phyloP scores from a whole-genome alignment of 345 rosid genomes.

The Bruguiera parviflora region DNA sequence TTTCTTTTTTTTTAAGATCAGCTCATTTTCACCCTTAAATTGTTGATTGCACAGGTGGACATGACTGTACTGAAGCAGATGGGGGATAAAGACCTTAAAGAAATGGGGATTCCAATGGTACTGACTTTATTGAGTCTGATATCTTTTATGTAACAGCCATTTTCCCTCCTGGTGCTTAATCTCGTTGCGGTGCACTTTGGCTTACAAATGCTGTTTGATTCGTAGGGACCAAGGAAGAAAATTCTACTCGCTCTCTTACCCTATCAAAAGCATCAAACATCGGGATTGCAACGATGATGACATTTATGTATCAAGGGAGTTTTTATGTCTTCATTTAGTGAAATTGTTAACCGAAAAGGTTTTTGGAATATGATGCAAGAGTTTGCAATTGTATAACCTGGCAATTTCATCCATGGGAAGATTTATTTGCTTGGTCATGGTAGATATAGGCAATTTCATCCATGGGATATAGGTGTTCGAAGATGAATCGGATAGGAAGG shows the following conservation, averaged over 20 bases:
- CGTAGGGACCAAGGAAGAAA: constrained; percentile 68
- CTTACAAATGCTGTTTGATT: neutral
- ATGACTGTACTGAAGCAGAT: constrained; percentile 52
- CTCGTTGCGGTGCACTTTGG: neutral
- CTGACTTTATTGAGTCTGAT: neutral
- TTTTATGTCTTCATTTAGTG: no score
- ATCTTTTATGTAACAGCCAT: neutral
- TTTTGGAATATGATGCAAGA: no score
- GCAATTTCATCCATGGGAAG: no score
- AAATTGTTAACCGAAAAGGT: no score
- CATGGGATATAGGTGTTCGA: no score
- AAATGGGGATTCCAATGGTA: constrained; percentile 63
- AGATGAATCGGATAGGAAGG: no score
- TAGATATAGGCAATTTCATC: no score
- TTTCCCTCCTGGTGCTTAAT: neutral
- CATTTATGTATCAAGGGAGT: no score
- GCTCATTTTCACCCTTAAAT: neutral
- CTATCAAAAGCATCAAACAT: constrained; percentile 10
- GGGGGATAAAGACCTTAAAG: constrained; percentile 51
- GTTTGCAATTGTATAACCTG: no score
- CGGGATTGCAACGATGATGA: neutral
- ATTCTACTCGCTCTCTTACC: constrained; percentile 48
- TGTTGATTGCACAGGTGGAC: constrained; percentile 40
- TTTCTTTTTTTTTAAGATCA: neutral
- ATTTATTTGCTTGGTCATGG: no score